Conservation (phyloP, 305 asterid species). For the Solanum aculeatissimum region DNA sequence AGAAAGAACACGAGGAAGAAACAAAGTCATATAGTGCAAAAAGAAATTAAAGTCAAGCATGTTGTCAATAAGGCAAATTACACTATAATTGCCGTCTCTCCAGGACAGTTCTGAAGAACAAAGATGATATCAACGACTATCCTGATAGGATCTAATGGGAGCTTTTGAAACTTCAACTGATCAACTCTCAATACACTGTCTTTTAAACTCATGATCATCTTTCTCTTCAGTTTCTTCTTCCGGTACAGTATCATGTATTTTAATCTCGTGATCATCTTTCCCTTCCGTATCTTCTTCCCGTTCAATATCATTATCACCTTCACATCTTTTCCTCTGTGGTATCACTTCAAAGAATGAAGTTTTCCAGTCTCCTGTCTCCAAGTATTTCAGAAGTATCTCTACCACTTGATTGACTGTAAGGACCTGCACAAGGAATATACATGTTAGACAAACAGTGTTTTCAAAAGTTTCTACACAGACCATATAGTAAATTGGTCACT, state of each 20-base stretch:
- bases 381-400: slow-evolving; percentile 69
- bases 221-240: slow-evolving; percentile 8
- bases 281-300: slow-evolving; percentile 8
- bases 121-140: background rate
- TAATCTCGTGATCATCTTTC: background rate
- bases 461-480: background rate
- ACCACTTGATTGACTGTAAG: slow-evolving; percentile 89
- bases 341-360: slow-evolving; percentile 65
- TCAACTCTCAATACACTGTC: slow-evolving; percentile 43
- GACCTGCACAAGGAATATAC: slow-evolving; percentile 30
- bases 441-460: background rate
- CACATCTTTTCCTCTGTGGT: slow-evolving; percentile 80
- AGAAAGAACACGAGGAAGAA: background rate
- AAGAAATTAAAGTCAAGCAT: background rate
- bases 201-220: slow-evolving; percentile 39
- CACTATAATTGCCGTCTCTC: background rate
- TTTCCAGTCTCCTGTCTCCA: slow-evolving; percentile 79
- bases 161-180: background rate
- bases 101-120: background rate
- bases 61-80: background rate
- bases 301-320: slow-evolving; percentile 7
- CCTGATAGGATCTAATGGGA: background rate
- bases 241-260: background rate
- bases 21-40: background rate
- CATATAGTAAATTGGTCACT: background rate